Base-by-base conservation (phyloP, 495 filamentous ascomycete species). In the Lepidopterella palustris region DNA sequence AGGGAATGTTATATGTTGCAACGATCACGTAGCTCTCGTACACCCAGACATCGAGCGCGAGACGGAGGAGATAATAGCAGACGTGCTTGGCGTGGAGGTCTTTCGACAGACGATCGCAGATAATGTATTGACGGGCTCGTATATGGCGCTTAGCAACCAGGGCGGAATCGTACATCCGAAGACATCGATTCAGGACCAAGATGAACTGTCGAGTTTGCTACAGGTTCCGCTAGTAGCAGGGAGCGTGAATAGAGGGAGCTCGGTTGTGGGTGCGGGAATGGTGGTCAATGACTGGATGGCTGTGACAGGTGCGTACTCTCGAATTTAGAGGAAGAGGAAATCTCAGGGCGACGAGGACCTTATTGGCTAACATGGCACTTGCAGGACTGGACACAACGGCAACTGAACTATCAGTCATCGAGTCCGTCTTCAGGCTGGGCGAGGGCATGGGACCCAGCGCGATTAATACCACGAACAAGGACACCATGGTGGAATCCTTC, bases 271-370 rank as follows among this genome's bases (percentile, higher is more conserved):
- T 24, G 93, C 93, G 10, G 93, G 93, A 24, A 96, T 97, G 89
- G 93, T 98, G 9, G 93, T 98, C 57, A 98, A 98, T 71, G 93
- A 98, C 78, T 97, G 93, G 93, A 82, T 97, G 75, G 95, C 93
- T 8, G 89, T 98, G n/a, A 95, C 91, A 2, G 70, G 68, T 72
- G 48, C 11, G 68, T 60, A 40, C 3, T 60, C 21, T 23, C 31
- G 9, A 13, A 27, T 61, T 29, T 20, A n/a, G 9, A 40, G 9
- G 9, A n/a, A 40, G 35, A 9, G 35, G 35, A 40, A 40, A 40
- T 40, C 35, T 9, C 9, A 40, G 9, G 35, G 18, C 9, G 9
- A 40, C 18, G 9, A 9, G 35, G 23, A 11, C 9, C 23, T 42
- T 18, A 42, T 13, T 42, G 13, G 35, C 35, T 42, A 42, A 42